These are phyloP conservation scores for Sporothrix variecibatus DNA, from an alignment of 2,329 filamentous ascomycete species.

Conservation along the genomic window DNA sequence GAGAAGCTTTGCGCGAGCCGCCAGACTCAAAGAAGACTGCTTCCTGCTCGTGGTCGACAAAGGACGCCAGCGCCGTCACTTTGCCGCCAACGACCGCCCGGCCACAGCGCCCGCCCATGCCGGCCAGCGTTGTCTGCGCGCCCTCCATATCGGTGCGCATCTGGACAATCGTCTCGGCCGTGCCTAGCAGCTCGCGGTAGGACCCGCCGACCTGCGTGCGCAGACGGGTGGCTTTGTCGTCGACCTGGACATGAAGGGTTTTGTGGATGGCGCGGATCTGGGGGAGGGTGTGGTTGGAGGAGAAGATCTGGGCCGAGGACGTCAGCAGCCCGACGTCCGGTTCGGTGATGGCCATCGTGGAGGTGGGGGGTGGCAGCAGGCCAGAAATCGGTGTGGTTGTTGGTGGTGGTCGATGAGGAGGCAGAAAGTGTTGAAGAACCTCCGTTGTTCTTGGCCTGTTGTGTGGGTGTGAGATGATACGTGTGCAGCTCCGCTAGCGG, in stretches of 20 bases:
- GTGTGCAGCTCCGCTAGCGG: constrained; percentile 21
- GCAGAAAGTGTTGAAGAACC: not conserved
- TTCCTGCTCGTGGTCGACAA: constrained; percentile 41
- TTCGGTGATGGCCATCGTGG: constrained; percentile 40
- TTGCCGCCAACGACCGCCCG: constrained; percentile 69
- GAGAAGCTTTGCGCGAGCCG: constrained; percentile 53
- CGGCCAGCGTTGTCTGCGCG: constrained; percentile 70
- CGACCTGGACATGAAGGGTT: constrained; percentile 58
- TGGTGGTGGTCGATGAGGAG: not conserved
- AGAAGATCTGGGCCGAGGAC: constrained; percentile 57
- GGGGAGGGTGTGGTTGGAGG: constrained; percentile 57
- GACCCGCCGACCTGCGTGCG: constrained; percentile 65
- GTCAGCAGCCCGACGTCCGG: constrained; percentile 50
- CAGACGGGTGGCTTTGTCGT: constrained; percentile 63
- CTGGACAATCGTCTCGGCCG: constrained; percentile 87
- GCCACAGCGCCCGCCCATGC: constrained; percentile 77
- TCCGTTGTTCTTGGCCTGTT: not conserved
- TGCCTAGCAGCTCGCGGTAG: constrained; percentile 88
- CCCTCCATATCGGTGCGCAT: constrained; percentile 79
- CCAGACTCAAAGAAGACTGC: constrained; percentile 34
- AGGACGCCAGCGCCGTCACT: constrained; percentile 55
- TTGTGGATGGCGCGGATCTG: constrained; percentile 66
- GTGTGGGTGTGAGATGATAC: constrained; percentile 15
- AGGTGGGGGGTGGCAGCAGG: not conserved
- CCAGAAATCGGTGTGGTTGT: not conserved